Evolutionary conservation across 179 eudicot genomes (phyloP).

Genomic region (Pouteria campechiana): DNA sequence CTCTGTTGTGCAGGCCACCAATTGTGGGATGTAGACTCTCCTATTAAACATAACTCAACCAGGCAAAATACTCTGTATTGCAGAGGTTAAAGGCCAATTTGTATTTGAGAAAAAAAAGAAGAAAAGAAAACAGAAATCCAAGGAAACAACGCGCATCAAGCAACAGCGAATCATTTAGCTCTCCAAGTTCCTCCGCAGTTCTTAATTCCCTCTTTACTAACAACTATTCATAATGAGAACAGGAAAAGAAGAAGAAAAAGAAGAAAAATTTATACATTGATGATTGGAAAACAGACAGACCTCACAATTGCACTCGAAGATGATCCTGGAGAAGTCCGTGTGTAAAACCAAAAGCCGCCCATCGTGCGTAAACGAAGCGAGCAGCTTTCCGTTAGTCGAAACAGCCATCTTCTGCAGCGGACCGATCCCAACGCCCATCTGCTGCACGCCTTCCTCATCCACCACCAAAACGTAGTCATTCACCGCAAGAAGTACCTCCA

Average conservation of each 20-base stretch:
- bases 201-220: too few relatives aligned
- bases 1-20: too few relatives aligned
- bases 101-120: too few relatives aligned
- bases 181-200: too few relatives aligned
- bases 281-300: slow-evolving; percentile 23
- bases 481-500: slow-evolving; percentile 74
- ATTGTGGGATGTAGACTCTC: too few relatives aligned
- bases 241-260: background rate
- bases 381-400: slow-evolving; percentile 62
- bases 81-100: too few relatives aligned
- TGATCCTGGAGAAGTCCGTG: slow-evolving; percentile 58
- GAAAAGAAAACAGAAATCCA: too few relatives aligned
- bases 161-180: too few relatives aligned
- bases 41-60: too few relatives aligned
- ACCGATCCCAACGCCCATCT: slow-evolving; percentile 61
- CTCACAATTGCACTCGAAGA: slow-evolving; percentile 82
- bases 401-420: slow-evolving; percentile 90
- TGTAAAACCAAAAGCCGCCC: slow-evolving; percentile 81
- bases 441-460: slow-evolving; percentile 88
- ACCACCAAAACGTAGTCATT: slow-evolving; percentile 70
- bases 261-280: background rate
- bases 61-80: too few relatives aligned
- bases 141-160: too few relatives aligned
- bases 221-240: too few relatives aligned
- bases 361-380: slow-evolving; percentile 93